Evolutionary conservation across 164 flowering plant species (phyloP).

Genomic region (Magnolia sinica): DNA sequence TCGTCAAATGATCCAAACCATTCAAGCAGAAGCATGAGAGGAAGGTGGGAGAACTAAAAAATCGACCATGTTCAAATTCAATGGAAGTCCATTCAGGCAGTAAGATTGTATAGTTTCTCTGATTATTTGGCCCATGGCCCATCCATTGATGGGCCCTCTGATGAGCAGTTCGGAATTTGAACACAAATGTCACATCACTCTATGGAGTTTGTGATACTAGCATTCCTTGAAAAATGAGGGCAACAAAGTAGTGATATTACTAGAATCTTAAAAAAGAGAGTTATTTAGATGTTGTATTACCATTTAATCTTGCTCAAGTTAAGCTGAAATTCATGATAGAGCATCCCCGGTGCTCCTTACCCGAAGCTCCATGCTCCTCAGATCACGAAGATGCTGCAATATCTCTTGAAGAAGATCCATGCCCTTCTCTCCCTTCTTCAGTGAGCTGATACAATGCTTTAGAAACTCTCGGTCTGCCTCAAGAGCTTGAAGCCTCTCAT

Average conservation of each 20-base stretch:
- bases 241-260: background rate
- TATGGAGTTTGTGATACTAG: too few relatives aligned
- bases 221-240: background rate
- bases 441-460: slow-evolving; percentile 72
- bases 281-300: background rate
- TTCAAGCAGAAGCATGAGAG: too few relatives aligned
- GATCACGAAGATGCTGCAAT: slow-evolving; percentile 76
- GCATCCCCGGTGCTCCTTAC: slow-evolving; percentile 45
- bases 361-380: slow-evolving; percentile 67
- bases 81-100: too few relatives aligned
- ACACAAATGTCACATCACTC: too few relatives aligned
- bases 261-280: background rate
- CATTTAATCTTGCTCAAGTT: background rate
- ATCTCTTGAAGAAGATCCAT: slow-evolving; percentile 84
- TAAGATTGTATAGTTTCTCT: too few relatives aligned
- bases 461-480: slow-evolving; percentile 87
- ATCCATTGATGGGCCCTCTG: too few relatives aligned
- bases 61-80: too few relatives aligned
- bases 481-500: slow-evolving; percentile 83
- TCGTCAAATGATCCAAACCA: too few relatives aligned
- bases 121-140: too few relatives aligned
- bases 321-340: slow-evolving; percentile 16
- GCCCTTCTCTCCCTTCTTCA: slow-evolving; percentile 89
- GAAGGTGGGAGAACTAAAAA: too few relatives aligned
- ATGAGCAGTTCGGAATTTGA: too few relatives aligned